A percentile compares a stretch with the other conserved stretches of the same genome.
Conservation (phyloP, 305 asterid species). For the Fraxinus xanthoxyloides region DNA sequence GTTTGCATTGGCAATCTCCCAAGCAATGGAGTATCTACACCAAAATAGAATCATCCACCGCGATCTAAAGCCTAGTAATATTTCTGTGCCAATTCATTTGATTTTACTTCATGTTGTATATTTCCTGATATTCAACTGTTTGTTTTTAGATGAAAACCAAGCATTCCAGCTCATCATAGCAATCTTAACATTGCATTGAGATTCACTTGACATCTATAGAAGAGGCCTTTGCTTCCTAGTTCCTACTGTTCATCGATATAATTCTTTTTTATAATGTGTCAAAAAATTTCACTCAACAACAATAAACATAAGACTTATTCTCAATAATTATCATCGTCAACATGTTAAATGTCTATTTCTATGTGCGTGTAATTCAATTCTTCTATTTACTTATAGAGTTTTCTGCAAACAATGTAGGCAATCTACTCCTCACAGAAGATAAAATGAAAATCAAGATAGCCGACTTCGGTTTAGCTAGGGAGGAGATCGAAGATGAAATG, state of each 20-base stretch:
- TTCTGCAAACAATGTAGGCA: slow-evolving; percentile 36
- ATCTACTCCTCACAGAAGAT: slow-evolving; percentile 62
- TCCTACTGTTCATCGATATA: not conserved
- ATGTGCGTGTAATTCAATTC: not conserved
- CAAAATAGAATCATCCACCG: slow-evolving; percentile 57
- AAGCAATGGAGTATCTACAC: slow-evolving; percentile 66
- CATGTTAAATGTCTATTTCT: not conserved
- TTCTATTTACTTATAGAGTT: not conserved
- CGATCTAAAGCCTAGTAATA: slow-evolving; percentile 63
- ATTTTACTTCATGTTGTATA: slow-evolving; percentile 15
- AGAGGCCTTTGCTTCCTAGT: not conserved
- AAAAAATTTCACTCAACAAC: not conserved
- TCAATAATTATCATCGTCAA: not conserved
- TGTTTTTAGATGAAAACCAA: not conserved
- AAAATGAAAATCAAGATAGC: slow-evolving; percentile 47
- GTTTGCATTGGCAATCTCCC: slow-evolving; percentile 53
- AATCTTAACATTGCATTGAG: not conserved
- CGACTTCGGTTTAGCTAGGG: slow-evolving; percentile 67
- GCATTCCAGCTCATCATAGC: not conserved
- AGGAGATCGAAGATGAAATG: slow-evolving; percentile 52
- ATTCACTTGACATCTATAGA: not conserved
- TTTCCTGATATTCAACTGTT: not conserved
- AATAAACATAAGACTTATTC: not conserved
- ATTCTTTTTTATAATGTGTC: not conserved
- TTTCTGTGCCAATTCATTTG: not conserved